These are phyloP conservation scores for Phytophthora ramorum DNA, from an alignment of 352 stramenopile genomes.

Conservation along the genomic window DNA sequence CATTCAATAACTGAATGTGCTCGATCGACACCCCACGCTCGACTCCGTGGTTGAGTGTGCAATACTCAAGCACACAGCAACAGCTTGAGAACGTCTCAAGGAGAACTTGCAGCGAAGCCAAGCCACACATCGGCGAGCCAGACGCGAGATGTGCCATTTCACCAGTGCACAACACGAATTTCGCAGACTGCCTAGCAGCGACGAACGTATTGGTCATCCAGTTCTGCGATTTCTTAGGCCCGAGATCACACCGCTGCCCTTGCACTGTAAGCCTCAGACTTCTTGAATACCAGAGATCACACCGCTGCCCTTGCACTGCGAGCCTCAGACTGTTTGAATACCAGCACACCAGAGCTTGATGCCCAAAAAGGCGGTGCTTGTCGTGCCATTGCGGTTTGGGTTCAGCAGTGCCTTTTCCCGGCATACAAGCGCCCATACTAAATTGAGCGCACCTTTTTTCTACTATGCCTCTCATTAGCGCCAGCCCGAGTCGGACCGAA, in stretches of 20 bases:
- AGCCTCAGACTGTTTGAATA: background rate
- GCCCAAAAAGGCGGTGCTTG: background rate
- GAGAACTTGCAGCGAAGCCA: slow-evolving; percentile 15
- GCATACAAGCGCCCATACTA: slow-evolving; percentile 10
- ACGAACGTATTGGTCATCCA: too few species aligned
- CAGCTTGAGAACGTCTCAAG: too few species aligned
- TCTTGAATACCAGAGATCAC: background rate
- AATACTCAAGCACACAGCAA: too few species aligned
- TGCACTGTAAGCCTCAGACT: too few species aligned
- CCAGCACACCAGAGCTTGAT: slow-evolving; percentile 2
- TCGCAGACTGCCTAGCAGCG: too few species aligned
- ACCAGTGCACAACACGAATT: background rate
- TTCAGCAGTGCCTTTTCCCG: background rate
- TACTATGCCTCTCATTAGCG: slow-evolving; percentile 30
- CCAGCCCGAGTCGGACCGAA: slow-evolving; percentile 11
- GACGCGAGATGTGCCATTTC: slow-evolving; percentile 17
- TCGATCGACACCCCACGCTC: slow-evolving; percentile 2
- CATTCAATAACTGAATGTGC: slow-evolving; percentile 3
- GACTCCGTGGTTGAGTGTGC: slow-evolving; percentile 7
- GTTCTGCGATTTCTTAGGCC: too few species aligned
- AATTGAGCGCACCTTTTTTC: background rate
- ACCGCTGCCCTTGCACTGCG: too few species aligned
- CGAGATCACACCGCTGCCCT: too few species aligned
- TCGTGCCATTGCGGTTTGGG: background rate
- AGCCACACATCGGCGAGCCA: slow-evolving; percentile 20